phyloP scores from a whole-genome alignment of 1,284 basidiomycete species.

The Trichosporon faecale region DNA sequence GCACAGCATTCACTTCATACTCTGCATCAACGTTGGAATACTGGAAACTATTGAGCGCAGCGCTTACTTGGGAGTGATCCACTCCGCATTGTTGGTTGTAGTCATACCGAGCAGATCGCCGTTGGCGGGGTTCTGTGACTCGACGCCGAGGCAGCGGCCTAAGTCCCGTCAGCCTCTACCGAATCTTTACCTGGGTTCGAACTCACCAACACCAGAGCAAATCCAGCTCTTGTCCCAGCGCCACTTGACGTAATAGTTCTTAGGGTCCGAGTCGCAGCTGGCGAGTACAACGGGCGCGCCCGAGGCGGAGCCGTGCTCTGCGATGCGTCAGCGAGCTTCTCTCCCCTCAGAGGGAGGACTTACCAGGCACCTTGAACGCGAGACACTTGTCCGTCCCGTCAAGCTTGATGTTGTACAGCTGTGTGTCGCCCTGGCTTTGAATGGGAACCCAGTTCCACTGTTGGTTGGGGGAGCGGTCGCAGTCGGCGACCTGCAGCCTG shows the following conservation, averaged over 20 bases:
- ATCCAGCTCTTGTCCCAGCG: conserved; percentile 1
- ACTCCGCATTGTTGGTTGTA: neutral
- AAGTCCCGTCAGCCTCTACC: neutral
- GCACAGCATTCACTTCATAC: neutral
- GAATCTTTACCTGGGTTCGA: neutral
- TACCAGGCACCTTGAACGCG: neutral
- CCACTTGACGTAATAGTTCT: neutral
- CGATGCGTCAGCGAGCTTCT: neutral
- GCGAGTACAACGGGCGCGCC: neutral
- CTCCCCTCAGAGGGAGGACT: neutral
- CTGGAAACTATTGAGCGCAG: neutral
- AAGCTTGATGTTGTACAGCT: neutral
- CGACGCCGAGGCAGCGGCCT: neutral
- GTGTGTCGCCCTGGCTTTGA: neutral
- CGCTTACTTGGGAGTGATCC: neutral
- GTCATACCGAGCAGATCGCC: neutral
- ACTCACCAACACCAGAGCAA: neutral
- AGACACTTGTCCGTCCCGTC: neutral
- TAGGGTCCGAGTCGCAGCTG: neutral
- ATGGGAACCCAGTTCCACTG: neutral
- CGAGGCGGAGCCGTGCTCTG: neutral
- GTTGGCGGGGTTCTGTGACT: neutral
- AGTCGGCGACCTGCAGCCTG: neutral
- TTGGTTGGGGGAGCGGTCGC: neutral
- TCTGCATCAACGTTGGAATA: neutral